Base-by-base conservation (phyloP, 2,329 filamentous ascomycete genomes). In the Xylariaceae sp. region DNA sequence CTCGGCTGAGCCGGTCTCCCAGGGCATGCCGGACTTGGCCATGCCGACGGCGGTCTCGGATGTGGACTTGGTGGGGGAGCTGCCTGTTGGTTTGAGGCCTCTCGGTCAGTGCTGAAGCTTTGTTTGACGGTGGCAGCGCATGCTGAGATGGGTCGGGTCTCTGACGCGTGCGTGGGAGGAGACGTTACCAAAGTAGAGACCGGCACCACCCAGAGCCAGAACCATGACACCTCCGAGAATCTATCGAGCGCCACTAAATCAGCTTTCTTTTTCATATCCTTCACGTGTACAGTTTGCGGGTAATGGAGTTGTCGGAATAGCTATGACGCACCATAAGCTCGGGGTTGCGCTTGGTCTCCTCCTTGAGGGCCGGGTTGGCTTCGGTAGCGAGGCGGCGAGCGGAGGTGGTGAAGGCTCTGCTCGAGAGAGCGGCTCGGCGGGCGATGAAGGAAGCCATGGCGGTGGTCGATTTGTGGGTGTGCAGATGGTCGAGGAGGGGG, bases 211-310 rank as follows among this genome's bases (percentile, higher is more conserved):
- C 62, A 96, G 86, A 59, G 88, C 86, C 65, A 84, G 83, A 59
- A 85, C 83, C 89, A 97, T 95, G 66, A 97, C 83, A 62, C 81
- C 87, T 51, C 90, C 79, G 53, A 98, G 85, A 62, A 97, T 82
- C 93, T 97, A 60, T 50, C 40, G 34, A 29, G 15, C 29, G n/a
- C 26, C 17, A n/a, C 7, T 40, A 31, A 31, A 47, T 61, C 39
- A 58, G 55, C 33, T 13, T 34, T 39, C 35, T 31, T n/a, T n/a
- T n/a, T n/a, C n/a, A 34, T 11, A 32, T n/a, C 15, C 6, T 32
- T 32, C 15, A 8, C 13, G 33, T 17, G 15, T 19, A 35, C 13
- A 35, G n/a, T 19, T n/a, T 12, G 9, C 37, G 11, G 33, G 30
- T 7, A 22, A 19, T 6, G 8, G 13, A n/a, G 13, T 13, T 7